A percentile compares a stretch with the other conserved stretches of the same genome.
Conservation (phyloP, 805 yeast genomes). For the Wickerhamiella parazyma region DNA sequence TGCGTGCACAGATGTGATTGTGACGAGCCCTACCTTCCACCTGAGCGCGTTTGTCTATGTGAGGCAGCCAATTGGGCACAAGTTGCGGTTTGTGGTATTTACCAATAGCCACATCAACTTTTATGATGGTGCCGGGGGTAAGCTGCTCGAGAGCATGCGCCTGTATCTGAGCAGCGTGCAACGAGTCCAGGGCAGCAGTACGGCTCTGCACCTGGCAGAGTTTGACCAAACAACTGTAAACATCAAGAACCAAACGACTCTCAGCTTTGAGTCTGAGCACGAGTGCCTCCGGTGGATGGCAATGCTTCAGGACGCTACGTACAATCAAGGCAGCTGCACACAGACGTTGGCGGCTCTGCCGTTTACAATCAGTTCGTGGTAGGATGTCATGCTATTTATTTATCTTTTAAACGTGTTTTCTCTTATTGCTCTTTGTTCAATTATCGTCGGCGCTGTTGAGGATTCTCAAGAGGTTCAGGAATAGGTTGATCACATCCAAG, state of each 20-base stretch:
- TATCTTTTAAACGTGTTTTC: too few relatives aligned
- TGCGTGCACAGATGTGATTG: background rate
- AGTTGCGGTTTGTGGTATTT: slow-evolving; percentile 1
- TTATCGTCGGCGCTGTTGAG: slow-evolving; percentile 25
- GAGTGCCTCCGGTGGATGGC: slow-evolving; percentile 3
- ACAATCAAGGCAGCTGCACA: background rate
- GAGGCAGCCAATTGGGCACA: slow-evolving; percentile 2
- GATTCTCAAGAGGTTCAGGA: slow-evolving; percentile 59
- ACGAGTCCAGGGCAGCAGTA: background rate
- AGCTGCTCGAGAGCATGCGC: background rate
- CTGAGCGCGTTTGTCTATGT: background rate
- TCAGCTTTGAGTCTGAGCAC: background rate
- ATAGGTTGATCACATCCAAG: slow-evolving; percentile 71
- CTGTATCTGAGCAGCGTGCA: slow-evolving; percentile 6
- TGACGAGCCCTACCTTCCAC: slow-evolving; percentile 1
- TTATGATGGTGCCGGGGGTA: slow-evolving; percentile 6
- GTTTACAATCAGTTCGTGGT: slow-evolving; percentile 1
- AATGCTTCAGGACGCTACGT: slow-evolving; percentile 4
- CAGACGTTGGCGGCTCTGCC: slow-evolving; percentile 3
- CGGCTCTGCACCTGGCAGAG: background rate
- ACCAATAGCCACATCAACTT: background rate
- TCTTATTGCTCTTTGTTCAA: too few relatives aligned
- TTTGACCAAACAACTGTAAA: slow-evolving; percentile 1
- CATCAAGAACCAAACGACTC: background rate
- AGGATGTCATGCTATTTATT: background rate